Conservation (phyloP, 257 asterid genomes). For the Prunella vulgaris region DNA sequence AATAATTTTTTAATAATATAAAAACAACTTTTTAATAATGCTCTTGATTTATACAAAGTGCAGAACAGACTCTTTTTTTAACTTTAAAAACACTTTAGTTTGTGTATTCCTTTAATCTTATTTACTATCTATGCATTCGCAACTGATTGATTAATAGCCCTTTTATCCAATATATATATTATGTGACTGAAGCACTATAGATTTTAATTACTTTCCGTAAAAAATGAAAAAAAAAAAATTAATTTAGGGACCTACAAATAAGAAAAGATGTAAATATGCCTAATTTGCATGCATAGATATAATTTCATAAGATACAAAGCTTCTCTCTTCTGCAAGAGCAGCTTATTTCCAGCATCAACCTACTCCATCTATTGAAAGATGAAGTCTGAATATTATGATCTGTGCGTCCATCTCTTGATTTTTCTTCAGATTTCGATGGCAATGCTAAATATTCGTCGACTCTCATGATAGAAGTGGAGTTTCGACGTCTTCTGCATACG, state of each 20-base stretch:
- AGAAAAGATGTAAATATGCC: background rate
- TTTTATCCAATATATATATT: background rate
- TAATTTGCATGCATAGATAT: background rate
- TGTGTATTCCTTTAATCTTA: no score
- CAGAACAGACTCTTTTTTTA: no score
- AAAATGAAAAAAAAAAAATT: background rate
- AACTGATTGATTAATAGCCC: background rate
- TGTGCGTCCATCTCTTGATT: background rate
- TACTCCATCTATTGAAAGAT: background rate
- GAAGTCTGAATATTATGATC: background rate
- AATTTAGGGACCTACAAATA: background rate
- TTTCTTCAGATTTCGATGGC: background rate
- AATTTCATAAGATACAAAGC: background rate
- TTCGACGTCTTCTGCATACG: slow-evolving; percentile 44
- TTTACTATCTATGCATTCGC: background rate
- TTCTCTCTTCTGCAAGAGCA: background rate
- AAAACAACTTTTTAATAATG: no score
- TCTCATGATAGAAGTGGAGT: slow-evolving; percentile 59
- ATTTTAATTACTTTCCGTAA: background rate
- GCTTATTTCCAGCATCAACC: background rate
- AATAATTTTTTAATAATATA: no score
- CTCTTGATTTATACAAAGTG: no score
- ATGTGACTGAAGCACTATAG: background rate
- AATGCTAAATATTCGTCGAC: background rate
- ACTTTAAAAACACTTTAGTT: no score